phyloP scores from a whole-genome alignment of 1,284 basidiomycete species.

The Pseudozyma hubeiensis region DNA sequence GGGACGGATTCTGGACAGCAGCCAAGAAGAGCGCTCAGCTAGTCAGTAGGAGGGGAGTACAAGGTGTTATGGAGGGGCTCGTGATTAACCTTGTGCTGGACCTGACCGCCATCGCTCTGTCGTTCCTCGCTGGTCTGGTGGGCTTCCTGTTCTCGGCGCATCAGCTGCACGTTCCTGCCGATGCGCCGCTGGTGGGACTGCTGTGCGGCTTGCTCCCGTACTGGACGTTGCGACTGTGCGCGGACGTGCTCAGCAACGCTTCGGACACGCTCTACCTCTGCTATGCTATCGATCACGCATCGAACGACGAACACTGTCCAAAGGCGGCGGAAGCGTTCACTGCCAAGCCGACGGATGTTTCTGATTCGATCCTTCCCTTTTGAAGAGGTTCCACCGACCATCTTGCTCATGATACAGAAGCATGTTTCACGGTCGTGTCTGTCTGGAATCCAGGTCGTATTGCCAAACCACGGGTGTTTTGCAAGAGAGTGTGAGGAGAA shows the following conservation, averaged over 20 bases:
- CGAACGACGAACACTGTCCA: constrained; percentile 58
- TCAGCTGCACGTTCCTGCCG: constrained; percentile 79
- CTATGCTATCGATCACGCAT: constrained; percentile 85
- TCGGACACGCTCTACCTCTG: constrained; percentile 87
- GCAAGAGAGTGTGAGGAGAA: too few species aligned
- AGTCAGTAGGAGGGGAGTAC: constrained; percentile 70
- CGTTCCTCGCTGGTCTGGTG: constrained; percentile 80
- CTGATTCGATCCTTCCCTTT: constrained; percentile 42
- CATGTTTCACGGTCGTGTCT: too few species aligned
- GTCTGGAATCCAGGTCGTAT: not conserved
- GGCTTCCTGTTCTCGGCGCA: constrained; percentile 91
- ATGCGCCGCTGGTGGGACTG: constrained; percentile 81
- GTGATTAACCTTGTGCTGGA: constrained; percentile 76
- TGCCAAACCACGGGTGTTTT: too few species aligned
- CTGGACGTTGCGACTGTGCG: constrained; percentile 82
- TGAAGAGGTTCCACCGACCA: not conserved
- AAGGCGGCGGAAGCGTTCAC: constrained; percentile 42
- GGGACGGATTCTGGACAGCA: constrained; percentile 82
- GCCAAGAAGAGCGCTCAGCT: constrained; percentile 78
- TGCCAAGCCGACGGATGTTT: constrained; percentile 27
- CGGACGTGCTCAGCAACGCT: constrained; percentile 82
- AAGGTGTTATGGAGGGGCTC: constrained; percentile 70
- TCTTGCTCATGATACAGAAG: constrained; percentile 1
- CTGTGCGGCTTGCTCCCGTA: constrained; percentile 83
- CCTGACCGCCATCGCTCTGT: constrained; percentile 80